Conservation (phyloP, 441 rosid genomes). For the Breynia disticha region DNA sequence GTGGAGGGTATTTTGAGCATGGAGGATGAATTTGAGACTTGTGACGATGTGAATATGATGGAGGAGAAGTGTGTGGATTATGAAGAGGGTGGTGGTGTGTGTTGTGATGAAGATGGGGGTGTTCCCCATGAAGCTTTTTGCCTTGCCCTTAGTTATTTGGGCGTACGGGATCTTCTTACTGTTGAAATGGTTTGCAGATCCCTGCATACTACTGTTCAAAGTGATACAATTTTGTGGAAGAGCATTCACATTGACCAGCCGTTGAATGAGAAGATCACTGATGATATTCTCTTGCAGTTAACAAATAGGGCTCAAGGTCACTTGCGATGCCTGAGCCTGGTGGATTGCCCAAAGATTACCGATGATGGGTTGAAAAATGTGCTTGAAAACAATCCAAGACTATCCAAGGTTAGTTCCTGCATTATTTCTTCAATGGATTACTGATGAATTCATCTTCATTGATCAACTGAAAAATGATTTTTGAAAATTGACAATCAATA, state of each 20-base stretch:
- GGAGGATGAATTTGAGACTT: constrained; percentile 17
- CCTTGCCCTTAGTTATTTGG: constrained; percentile 53
- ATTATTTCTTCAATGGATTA: neutral
- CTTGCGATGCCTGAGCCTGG: constrained; percentile 71
- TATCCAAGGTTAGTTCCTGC: constrained; percentile 44
- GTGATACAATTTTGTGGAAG: constrained; percentile 65
- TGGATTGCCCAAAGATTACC: constrained; percentile 65
- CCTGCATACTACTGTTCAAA: constrained; percentile 32
- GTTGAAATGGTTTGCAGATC: constrained; percentile 59
- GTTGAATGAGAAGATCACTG: constrained; percentile 67
- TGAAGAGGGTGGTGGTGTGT: constrained; percentile 6
- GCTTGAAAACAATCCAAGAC: constrained; percentile 53
- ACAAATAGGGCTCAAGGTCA: constrained; percentile 64
- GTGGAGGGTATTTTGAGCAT: constrained; percentile 23
- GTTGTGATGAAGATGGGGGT: constrained; percentile 28
- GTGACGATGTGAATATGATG: constrained; percentile 2
- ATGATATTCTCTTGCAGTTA: constrained; percentile 58
- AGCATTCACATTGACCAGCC: constrained; percentile 66
- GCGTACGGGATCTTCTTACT: constrained; percentile 58
- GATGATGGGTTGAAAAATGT: constrained; percentile 57
- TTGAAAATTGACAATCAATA: neutral
- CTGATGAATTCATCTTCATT: neutral
- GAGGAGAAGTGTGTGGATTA: neutral
- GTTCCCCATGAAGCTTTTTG: constrained; percentile 44
- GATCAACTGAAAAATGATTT: constrained; percentile 1